Conservation (phyloP, 2,329 filamentous ascomycete species). For the Cladorrhinum sp. region DNA sequence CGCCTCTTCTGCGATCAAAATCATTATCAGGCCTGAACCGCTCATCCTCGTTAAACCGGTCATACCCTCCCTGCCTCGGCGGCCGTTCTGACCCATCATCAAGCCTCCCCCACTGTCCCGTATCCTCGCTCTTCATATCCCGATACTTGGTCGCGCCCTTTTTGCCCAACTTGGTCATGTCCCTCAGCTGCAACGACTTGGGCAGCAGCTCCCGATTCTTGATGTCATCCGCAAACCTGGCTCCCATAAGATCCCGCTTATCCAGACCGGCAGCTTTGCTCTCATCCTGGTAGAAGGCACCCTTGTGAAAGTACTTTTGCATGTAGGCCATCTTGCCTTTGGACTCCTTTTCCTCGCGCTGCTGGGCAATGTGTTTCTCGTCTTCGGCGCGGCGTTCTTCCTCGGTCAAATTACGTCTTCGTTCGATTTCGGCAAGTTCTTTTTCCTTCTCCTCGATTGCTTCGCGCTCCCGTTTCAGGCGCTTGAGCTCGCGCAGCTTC, state of each 20-base stretch:
- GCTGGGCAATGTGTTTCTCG: slow-evolving; percentile 68
- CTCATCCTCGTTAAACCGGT: slow-evolving; percentile 51
- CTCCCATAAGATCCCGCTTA: slow-evolving; percentile 81
- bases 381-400: slow-evolving; percentile 88
- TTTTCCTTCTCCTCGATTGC: slow-evolving; percentile 79
- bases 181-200: slow-evolving; percentile 86
- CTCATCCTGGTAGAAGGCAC: slow-evolving; percentile 90
- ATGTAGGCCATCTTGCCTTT: slow-evolving; percentile 83
- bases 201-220: slow-evolving; percentile 79
- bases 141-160: slow-evolving; percentile 89
- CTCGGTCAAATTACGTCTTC: slow-evolving; percentile 78
- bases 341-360: slow-evolving; percentile 74
- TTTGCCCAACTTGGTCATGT: slow-evolving; percentile 89
- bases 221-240: slow-evolving; percentile 77
- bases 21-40: slow-evolving; percentile 60
- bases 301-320: slow-evolving; percentile 96
- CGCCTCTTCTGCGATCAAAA: slow-evolving; percentile 43
- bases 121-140: slow-evolving; percentile 87
- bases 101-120: slow-evolving; percentile 75
- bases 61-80: slow-evolving; percentile 32
- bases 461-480: slow-evolving; percentile 82
- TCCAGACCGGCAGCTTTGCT: slow-evolving; percentile 71
- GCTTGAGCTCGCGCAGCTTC: slow-evolving; percentile 87
- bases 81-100: slow-evolving; percentile 46
- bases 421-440: slow-evolving; percentile 85